These are phyloP conservation scores for Taxillus chinensis DNA, from an alignment of 164 flowering plant genomes.

Conservation along the genomic window DNA sequence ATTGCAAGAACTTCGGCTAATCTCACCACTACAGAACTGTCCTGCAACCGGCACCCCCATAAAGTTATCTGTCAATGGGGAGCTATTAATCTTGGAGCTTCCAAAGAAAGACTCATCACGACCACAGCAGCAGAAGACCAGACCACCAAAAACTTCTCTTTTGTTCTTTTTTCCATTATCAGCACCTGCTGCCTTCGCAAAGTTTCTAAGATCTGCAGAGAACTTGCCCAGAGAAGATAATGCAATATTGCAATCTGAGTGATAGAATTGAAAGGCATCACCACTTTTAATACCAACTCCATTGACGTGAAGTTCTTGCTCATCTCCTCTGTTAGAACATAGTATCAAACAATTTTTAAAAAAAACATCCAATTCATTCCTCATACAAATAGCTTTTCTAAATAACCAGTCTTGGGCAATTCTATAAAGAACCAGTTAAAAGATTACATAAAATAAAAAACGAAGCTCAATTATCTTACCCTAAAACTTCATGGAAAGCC, in stretches of 20 bases:
- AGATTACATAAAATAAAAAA: neutral
- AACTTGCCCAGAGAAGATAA: conserved; percentile 20
- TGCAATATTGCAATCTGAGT: conserved; percentile 37
- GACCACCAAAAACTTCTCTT: conserved; percentile 43
- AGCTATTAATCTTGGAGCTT: conserved; percentile 37
- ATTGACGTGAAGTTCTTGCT: conserved; percentile 42
- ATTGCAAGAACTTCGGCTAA: conserved; percentile 30
- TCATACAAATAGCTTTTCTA: too few relatives aligned
- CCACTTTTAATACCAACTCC: conserved; percentile 61
- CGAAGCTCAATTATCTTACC: conserved; percentile 28
- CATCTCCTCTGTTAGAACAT: conserved; percentile 46
- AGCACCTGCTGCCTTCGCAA: neutral
- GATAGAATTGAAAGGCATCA: conserved; percentile 53
- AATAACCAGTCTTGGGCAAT: neutral
- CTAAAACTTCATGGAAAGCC: conserved; percentile 39
- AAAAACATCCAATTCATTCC: too few relatives aligned
- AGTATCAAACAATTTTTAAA: too few relatives aligned
- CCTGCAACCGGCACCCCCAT: conserved; percentile 56
- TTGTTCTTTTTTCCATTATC: conserved; percentile 8
- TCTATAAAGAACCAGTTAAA: neutral
- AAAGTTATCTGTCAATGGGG: conserved; percentile 48
- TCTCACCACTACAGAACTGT: conserved; percentile 56
- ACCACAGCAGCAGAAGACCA: conserved; percentile 59
- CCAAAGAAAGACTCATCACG: conserved; percentile 58
- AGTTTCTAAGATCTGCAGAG: conserved; percentile 21